Evolutionary conservation across 441 rosid genomes (phyloP).

Genomic region (Aquilaria agallochum): DNA sequence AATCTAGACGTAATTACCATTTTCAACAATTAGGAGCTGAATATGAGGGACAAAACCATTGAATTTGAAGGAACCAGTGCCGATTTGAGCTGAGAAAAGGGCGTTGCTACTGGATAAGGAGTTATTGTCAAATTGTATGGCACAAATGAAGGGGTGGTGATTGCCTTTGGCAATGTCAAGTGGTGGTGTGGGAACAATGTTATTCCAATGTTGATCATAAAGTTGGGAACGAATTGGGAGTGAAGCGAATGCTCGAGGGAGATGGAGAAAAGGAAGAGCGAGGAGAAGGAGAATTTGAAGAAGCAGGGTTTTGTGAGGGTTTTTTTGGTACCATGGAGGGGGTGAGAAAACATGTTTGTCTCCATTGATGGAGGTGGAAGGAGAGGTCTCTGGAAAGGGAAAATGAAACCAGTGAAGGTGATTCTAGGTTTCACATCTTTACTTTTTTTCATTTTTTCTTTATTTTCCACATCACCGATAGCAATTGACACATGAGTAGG

Average conservation of each 20-base stretch:
- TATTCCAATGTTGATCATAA: slow-evolving; percentile 43
- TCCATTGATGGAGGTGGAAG: slow-evolving; percentile 25
- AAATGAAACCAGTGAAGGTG: not conserved
- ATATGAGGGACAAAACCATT: slow-evolving; percentile 23
- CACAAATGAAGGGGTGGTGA: slow-evolving; percentile 11
- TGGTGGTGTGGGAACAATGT: slow-evolving; percentile 39
- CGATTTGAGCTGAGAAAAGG: slow-evolving; percentile 16
- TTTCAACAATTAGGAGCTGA: slow-evolving; percentile 23
- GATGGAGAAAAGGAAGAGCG: slow-evolving; percentile 18
- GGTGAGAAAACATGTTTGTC: slow-evolving; percentile 2
- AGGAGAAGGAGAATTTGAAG: slow-evolving; percentile 17
- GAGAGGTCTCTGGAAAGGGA: not conserved
- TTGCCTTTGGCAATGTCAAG: slow-evolving; percentile 12
- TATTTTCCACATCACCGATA: too few species aligned
- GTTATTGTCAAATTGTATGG: slow-evolving; percentile 30
- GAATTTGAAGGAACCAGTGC: slow-evolving; percentile 17
- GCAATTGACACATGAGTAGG: too few species aligned
- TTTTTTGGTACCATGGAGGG: slow-evolving; percentile 4
- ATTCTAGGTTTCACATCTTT: too few species aligned
- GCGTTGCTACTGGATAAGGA: slow-evolving; percentile 55
- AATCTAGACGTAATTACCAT: slow-evolving; percentile 18
- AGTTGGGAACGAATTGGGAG: slow-evolving; percentile 15
- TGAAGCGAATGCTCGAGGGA: slow-evolving; percentile 19
- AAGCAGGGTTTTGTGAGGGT: slow-evolving; percentile 8
- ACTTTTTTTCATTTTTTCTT: too few species aligned